phyloP scores from a whole-genome alignment of 495 filamentous ascomycete genomes.

The Penicillium coprophilum region DNA sequence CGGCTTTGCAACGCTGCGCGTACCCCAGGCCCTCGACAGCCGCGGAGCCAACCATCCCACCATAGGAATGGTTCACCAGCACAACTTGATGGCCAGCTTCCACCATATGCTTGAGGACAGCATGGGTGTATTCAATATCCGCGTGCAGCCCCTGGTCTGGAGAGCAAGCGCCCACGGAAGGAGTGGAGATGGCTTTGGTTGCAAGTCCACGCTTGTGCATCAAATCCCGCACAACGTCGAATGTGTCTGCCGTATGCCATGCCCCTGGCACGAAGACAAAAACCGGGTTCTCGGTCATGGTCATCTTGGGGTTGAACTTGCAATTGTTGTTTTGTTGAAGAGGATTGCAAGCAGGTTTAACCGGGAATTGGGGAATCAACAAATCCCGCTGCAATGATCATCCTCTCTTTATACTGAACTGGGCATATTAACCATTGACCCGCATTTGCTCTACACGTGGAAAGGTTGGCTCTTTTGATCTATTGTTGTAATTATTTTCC shows the following conservation, averaged over 20 bases:
- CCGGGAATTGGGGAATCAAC: not conserved
- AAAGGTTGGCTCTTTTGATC: not conserved
- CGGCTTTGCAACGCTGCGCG: conserved; percentile 25
- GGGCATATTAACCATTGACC: not conserved
- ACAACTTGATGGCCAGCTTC: conserved; percentile 16
- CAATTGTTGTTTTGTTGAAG: not conserved
- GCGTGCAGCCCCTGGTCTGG: conserved; percentile 14
- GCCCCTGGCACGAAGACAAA: conserved; percentile 25
- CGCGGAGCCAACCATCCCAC: conserved; percentile 39
- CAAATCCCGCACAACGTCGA: conserved; percentile 14
- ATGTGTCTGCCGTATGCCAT: conserved; percentile 20
- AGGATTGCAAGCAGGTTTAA: not conserved
- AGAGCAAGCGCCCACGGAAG: conserved; percentile 15
- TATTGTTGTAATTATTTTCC: not conserved
- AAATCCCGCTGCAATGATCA: not conserved
- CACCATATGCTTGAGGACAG: not conserved
- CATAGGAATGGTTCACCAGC: conserved; percentile 45
- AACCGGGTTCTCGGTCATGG: conserved; percentile 2
- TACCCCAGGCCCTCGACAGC: conserved; percentile 44
- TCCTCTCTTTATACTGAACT: not conserved
- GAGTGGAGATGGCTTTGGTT: conserved; percentile 13
- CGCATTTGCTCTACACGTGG: not conserved
- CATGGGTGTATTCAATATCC: conserved; percentile 16
- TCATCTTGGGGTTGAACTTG: not conserved
- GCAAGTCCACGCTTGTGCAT: conserved; percentile 8